phyloP scores from a whole-genome alignment of 1,284 basidiomycete genomes.

The Pascua guehoae region DNA sequence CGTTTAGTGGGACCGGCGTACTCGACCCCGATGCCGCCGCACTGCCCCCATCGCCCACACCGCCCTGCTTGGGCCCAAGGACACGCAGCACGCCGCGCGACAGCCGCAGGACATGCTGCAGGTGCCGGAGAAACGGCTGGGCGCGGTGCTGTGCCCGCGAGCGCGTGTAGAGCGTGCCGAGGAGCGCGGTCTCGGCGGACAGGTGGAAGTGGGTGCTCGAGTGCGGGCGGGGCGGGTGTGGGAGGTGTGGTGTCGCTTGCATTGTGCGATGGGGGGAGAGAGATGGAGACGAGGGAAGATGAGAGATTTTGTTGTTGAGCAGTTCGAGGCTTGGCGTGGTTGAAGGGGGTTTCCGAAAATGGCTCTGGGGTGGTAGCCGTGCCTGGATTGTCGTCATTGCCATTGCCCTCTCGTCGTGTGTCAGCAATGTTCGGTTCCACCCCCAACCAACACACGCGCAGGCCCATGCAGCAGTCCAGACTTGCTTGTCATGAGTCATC shows the following conservation, averaged over 20 bases:
- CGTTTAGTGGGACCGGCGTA: not conserved
- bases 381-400: too few species aligned
- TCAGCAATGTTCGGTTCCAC: too few species aligned
- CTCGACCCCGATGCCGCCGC: too few species aligned
- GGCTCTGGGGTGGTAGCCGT: too few species aligned
- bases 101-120: conserved; percentile 18
- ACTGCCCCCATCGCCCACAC: too few species aligned
- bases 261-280: not conserved
- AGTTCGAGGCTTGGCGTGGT: not conserved
- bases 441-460: too few species aligned
- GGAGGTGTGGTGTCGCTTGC: too few species aligned
- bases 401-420: too few species aligned
- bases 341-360: not conserved
- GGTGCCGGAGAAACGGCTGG: conserved; percentile 24
- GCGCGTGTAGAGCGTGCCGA: conserved; percentile 14
- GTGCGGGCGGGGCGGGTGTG: conserved; percentile 13
- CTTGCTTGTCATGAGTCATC: too few species aligned
- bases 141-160: conserved; percentile 27
- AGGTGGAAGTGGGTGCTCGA: conserved; percentile 18
- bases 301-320: not conserved
- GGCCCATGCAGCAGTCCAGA: too few species aligned
- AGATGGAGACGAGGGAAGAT: not conserved
- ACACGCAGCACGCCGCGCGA: not conserved
- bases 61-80: too few species aligned
- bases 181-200: conserved; percentile 19